These are phyloP conservation scores for Friedmanniomyces simplex DNA, from an alignment of 495 filamentous ascomycete species.

Conservation along the genomic window DNA sequence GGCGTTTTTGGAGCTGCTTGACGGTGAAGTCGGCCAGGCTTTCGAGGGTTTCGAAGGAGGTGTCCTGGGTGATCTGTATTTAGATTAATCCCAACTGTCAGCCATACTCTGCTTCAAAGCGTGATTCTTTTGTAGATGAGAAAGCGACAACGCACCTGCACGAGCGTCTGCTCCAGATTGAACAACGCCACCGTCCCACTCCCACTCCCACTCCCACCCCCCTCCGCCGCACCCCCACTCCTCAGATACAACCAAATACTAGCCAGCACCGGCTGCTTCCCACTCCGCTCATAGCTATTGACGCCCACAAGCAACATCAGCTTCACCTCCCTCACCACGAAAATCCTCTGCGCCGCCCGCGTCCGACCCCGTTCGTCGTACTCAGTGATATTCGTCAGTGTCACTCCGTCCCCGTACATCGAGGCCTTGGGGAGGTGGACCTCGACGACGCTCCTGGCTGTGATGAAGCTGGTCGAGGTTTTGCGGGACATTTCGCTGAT, in stretches of 20 bases:
- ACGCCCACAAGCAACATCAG: slow-evolving; percentile 52
- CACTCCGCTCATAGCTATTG: slow-evolving; percentile 46
- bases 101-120: no score
- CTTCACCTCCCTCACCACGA: slow-evolving; percentile 36
- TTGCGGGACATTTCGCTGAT: slow-evolving; percentile 1
- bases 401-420: slow-evolving; percentile 28
- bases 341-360: slow-evolving; percentile 13
- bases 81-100: no score
- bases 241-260: slow-evolving; percentile 38
- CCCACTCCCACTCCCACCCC: not conserved
- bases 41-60: slow-evolving; percentile 55
- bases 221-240: not conserved
- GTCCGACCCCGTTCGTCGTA: slow-evolving; percentile 1
- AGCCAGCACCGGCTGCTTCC: slow-evolving; percentile 48
- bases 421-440: slow-evolving; percentile 28
- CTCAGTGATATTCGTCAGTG: not conserved
- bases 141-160: slow-evolving; percentile 36
- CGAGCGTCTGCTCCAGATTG: slow-evolving; percentile 39
- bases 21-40: slow-evolving; percentile 44
- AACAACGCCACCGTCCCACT: slow-evolving; percentile 5
- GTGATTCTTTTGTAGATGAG: no score
- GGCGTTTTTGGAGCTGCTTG: slow-evolving; percentile 42
- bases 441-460: slow-evolving; percentile 12
- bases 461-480: not conserved
- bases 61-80: slow-evolving; percentile 37